These are phyloP conservation scores for Pilatotrama ljubarskyi DNA, from an alignment of 768 basidiomycete genomes.

Conservation along the genomic window DNA sequence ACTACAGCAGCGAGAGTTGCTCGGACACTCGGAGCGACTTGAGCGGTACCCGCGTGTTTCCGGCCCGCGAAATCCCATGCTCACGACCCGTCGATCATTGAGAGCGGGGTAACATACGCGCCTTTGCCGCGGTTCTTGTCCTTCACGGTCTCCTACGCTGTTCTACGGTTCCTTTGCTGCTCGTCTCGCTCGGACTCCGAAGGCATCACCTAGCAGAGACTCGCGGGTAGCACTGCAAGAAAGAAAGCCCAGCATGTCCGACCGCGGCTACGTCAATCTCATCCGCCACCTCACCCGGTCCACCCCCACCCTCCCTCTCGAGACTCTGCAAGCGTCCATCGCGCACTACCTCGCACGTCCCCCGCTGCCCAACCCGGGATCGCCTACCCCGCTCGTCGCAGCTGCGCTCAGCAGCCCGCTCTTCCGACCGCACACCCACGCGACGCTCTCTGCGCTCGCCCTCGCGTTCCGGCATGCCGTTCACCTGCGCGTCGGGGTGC, in stretches of 20 bases:
- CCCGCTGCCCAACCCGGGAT: conserved; percentile 14
- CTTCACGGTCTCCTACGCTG: too few species aligned
- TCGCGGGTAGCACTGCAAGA: too few species aligned
- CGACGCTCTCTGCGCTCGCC: conserved; percentile 49
- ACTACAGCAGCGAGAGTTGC: too few species aligned
- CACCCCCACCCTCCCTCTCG: conserved; percentile 43
- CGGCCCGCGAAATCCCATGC: neutral
- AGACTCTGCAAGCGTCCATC: conserved; percentile 54
- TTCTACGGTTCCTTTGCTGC: too few species aligned
- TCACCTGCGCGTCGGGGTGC: conserved; percentile 49
- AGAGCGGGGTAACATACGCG: neutral
- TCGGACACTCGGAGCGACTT: too few species aligned
- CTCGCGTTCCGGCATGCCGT: conserved; percentile 61
- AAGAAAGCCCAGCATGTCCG: conserved; percentile 14
- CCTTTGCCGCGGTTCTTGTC: too few species aligned
- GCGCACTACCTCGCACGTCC: conserved; percentile 59
- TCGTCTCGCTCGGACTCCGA: too few species aligned
- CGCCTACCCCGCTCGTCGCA: conserved; percentile 59
- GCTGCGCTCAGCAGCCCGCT: conserved; percentile 56
- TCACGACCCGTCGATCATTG: neutral
- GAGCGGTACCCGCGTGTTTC: neutral
- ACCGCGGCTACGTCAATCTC: conserved; percentile 43
- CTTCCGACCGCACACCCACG: conserved; percentile 48
- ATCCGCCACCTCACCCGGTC: conserved; percentile 54
- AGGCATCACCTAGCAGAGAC: neutral